Conservation (phyloP, 2,329 filamentous ascomycete species). For the Pestalotiopsis sp. region DNA sequence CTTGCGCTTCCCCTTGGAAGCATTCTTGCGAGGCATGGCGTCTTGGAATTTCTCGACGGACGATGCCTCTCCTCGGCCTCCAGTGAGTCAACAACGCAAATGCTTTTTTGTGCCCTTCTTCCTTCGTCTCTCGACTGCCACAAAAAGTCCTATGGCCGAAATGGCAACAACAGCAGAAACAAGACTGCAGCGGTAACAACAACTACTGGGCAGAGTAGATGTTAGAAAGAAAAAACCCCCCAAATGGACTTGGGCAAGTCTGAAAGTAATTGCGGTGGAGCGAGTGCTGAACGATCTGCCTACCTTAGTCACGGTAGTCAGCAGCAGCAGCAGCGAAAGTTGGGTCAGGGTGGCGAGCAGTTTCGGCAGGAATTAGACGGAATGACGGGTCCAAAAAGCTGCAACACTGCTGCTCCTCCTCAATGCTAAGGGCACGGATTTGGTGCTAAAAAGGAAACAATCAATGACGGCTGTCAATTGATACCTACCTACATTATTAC, state of each 20-base stretch:
- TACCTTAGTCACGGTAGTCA: no score
- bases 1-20: slow-evolving; percentile 7
- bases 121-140: neutral
- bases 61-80: neutral
- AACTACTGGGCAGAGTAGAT: no score
- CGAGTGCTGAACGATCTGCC: no score
- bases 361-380: neutral
- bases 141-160: no score
- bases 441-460: neutral
- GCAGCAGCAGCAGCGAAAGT: neutral
- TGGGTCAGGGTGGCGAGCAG: neutral
- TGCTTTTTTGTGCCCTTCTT: neutral
- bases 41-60: neutral
- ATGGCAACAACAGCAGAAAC: no score
- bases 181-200: no score
- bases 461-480: neutral
- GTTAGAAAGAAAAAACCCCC: no score
- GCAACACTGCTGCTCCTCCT: neutral
- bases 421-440: no score
- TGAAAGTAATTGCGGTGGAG: no score
- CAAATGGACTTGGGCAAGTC: no score
- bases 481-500: no score
- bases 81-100: neutral
- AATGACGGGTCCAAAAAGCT: neutral
- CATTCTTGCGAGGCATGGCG: slow-evolving; percentile 6